A percentile compares a stretch with the other conserved stretches of the same genome.
These are phyloP conservation scores for Tylopilus orsonianus DNA, from an alignment of 1,284 basidiomycete genomes.

Conservation along the genomic window DNA sequence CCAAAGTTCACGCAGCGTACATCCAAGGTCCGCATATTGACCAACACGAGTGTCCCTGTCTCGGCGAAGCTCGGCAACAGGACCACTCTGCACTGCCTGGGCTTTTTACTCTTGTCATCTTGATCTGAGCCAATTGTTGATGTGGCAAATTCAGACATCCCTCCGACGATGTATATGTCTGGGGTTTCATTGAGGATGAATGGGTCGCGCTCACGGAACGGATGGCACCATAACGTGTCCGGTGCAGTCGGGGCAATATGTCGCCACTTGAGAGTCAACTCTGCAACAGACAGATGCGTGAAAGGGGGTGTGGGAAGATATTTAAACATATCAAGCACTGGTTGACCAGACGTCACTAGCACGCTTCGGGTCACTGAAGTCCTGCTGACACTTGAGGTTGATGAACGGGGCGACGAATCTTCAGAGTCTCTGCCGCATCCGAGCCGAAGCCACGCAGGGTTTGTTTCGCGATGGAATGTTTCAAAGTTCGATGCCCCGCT, in stretches of 20 bases:
- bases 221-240: constrained; percentile 98
- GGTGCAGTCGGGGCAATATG: constrained; percentile 98
- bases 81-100: constrained; percentile 69
- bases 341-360: constrained; percentile 87
- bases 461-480: constrained; percentile 82
- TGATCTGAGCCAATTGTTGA: constrained; percentile 50
- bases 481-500: constrained; percentile 63
- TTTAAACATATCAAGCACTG: constrained; percentile 93
- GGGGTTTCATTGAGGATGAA: constrained; percentile 87
- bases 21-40: constrained; percentile 53
- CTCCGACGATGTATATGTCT: constrained; percentile 90
- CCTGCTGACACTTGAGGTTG: constrained; percentile 17
- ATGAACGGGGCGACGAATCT: constrained; percentile 13
- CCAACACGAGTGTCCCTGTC: constrained; percentile 58
- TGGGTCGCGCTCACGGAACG: constrained; percentile 86
- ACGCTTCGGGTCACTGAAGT: constrained; percentile 50
- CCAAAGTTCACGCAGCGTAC: constrained; percentile 42
- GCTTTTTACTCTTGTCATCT: constrained; percentile 29
- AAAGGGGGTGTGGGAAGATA: constrained; percentile 74
- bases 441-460: constrained; percentile 83
- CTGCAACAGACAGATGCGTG: constrained; percentile 72
- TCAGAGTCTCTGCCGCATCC: constrained; percentile 33
- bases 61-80: constrained; percentile 82
- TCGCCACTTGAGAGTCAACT: constrained; percentile 86
- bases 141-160: constrained; percentile 84